These are phyloP conservation scores for Malassezia furfur DNA, from an alignment of 1,284 basidiomycete species.

Conservation along the genomic window DNA sequence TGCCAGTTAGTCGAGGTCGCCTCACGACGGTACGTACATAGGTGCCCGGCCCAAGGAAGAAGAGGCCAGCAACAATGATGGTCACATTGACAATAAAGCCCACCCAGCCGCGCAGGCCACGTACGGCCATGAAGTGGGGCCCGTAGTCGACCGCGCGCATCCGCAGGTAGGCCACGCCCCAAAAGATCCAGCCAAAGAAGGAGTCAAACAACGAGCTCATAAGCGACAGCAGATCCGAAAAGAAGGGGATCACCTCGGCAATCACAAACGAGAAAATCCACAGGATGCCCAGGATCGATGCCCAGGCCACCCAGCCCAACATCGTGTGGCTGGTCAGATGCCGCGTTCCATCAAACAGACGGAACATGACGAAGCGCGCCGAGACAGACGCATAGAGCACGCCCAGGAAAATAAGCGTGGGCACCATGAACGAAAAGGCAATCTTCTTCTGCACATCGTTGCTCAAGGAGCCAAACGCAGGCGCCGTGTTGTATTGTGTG, in stretches of 20 bases:
- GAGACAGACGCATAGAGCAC: slow-evolving; percentile 1
- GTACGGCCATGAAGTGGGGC: not conserved
- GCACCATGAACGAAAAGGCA: slow-evolving; percentile 2
- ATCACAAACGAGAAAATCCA: not conserved
- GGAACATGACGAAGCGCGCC: not conserved
- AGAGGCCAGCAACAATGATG: not conserved
- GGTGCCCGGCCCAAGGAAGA: not conserved
- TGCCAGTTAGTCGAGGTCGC: not conserved
- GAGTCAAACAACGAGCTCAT: slow-evolving; percentile 2
- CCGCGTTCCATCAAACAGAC: not conserved
- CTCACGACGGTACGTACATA: not conserved
- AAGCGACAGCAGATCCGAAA: not conserved
- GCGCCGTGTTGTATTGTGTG: not conserved
- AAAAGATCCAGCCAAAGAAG: slow-evolving; percentile 2
- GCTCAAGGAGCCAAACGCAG: not conserved
- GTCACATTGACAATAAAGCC: not conserved
- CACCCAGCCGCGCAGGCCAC: not conserved
- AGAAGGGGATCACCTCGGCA: not conserved
- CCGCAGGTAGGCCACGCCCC: not conserved
- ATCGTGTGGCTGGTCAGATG: not conserved
- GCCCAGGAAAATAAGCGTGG: slow-evolving; percentile 1
- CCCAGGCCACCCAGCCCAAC: not conserved
- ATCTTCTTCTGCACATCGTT: not conserved
- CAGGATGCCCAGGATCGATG: not conserved
- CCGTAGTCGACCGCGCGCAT: not conserved